Evolutionary conservation across 108 stramenopile species (phyloP).

Genomic region (Cyclotella baltica): DNA sequence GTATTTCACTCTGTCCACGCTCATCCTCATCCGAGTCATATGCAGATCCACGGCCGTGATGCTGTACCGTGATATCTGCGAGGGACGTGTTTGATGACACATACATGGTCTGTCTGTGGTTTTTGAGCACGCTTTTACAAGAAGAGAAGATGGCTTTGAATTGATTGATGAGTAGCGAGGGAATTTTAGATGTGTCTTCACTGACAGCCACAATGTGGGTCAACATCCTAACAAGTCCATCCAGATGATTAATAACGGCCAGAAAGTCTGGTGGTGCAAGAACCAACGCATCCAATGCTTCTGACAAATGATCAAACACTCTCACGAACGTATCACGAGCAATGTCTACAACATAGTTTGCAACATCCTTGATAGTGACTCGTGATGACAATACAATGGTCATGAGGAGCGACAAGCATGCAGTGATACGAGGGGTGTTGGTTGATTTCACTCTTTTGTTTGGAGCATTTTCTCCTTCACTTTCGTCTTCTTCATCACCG

Average conservation of each 20-base stretch:
- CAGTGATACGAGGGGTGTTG: slow-evolving; percentile 28
- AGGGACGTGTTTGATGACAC: background rate
- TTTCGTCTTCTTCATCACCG: slow-evolving; percentile 33
- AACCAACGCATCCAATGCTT: slow-evolving; percentile 24
- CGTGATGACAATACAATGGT: slow-evolving; percentile 32
- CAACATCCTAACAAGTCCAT: slow-evolving; percentile 41
- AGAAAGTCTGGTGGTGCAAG: slow-evolving; percentile 32
- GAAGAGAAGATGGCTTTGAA: slow-evolving; percentile 38
- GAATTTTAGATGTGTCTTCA: slow-evolving; percentile 16
- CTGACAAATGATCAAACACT: slow-evolving; percentile 37
- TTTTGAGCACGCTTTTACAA: slow-evolving; percentile 35
- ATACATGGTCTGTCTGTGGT: slow-evolving; percentile 36
- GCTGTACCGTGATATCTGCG: background rate
- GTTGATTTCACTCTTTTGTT: background rate
- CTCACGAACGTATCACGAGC: slow-evolving; percentile 28
- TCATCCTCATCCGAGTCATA: slow-evolving; percentile 53
- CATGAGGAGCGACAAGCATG: slow-evolving; percentile 36
- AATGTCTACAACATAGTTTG: slow-evolving; percentile 29
- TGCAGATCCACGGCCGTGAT: background rate
- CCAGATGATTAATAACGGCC: slow-evolving; percentile 38
- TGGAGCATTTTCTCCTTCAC: slow-evolving; percentile 6
- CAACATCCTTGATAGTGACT: slow-evolving; percentile 20
- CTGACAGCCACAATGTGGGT: slow-evolving; percentile 25
- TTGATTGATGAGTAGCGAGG: slow-evolving; percentile 20
- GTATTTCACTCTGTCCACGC: slow-evolving; percentile 14